Base-by-base conservation (phyloP, 2,329 filamentous ascomycete genomes). In the Cladosporium sp. region DNA sequence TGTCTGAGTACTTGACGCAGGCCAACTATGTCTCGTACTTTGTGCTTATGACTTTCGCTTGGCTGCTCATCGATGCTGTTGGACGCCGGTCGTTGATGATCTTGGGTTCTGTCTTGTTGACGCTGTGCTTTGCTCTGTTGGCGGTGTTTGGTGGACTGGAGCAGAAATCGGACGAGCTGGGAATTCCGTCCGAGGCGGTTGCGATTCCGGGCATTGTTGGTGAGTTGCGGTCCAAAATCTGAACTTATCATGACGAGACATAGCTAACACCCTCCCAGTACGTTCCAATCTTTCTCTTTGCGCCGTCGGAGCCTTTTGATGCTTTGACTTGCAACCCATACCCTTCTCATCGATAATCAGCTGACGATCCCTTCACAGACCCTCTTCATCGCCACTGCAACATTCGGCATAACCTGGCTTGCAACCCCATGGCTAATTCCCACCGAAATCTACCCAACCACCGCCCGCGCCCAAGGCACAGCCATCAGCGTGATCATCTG, bases 11-110 rank as follows among this genome's bases (percentile, higher is more conserved):
- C 60, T 70, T 84, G 13, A 85, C 83, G 0, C 75, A 84, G 45
- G 81, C 75, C 25, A 86, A 86, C 70, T 86, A 85, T 70, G 70
- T 82, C 39, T 83, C 78, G 17, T 86, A 86, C 68, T 81, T 85
- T 65, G 61, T 80, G 49, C 77, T 83, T 62, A 86, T 85, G 83
- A 85, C 82, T 0, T 68, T 83, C 9, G 81, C 83, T 4, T 86
- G 83, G 83, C 68, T 83, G 17, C 73, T 82, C 9, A 83, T 86
- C 60, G 81, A 83, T 62, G 78, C 77, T 1, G 68, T 82, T 2
- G 82, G 82, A 8, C 77, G 82, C 2, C 77, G 82, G 20, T 77
- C 75, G 42, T 71, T 84, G 7, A 76, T 85, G 65, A 65, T 84
- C 7, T 78, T 77, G 62, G 81, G 81, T n/a, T 79, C 79, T 8